Evolutionary conservation across 768 basidiomycete species (phyloP).

Genomic region (Mycena indigotica): DNA sequence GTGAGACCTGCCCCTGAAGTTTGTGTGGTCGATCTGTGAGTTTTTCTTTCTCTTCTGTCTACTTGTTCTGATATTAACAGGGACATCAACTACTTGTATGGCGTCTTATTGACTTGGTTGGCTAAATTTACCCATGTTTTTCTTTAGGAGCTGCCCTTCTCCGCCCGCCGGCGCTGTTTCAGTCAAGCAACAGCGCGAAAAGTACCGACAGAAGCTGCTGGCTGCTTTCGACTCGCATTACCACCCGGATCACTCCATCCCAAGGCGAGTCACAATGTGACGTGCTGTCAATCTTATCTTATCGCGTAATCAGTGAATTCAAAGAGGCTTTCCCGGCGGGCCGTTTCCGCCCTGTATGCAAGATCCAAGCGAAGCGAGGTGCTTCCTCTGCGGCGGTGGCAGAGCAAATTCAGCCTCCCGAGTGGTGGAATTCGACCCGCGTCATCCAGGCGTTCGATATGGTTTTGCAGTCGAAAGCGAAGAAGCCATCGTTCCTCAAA

Average conservation of each 20-base stretch:
- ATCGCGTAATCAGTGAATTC: conserved; percentile 66
- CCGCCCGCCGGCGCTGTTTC: conserved; percentile 79
- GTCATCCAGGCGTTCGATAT: conserved; percentile 90
- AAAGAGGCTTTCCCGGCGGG: conserved; percentile 95
- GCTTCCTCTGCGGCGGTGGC: conserved; percentile 80
- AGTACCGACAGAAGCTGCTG: conserved; percentile 71
- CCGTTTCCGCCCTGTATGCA: conserved; percentile 87
- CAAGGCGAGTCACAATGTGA: conserved; percentile 57
- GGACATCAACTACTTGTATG: conserved; percentile 80
- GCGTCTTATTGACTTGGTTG: conserved; percentile 23
- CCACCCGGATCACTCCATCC: conserved; percentile 85
- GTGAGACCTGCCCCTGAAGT: conserved; percentile 78
- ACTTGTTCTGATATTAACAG: conserved; percentile 37
- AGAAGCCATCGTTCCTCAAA: conserved; percentile 86
- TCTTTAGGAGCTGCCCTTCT: conserved; percentile 68
- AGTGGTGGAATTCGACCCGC: conserved; percentile 93
- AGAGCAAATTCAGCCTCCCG: conserved; percentile 86
- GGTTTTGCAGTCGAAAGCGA: conserved; percentile 87
- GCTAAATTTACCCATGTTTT: conserved; percentile 14
- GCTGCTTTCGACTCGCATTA: conserved; percentile 83
- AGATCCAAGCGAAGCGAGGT: conserved; percentile 83
- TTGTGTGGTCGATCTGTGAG: conserved; percentile 84
- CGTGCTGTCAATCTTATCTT: conserved; percentile 5
- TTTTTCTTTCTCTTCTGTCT: conserved; percentile 14
- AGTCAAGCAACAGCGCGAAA: conserved; percentile 77